These are phyloP conservation scores for Linnemannia zychae DNA, from an alignment of 192 early-diverging fungal genomes.

Conservation along the genomic window DNA sequence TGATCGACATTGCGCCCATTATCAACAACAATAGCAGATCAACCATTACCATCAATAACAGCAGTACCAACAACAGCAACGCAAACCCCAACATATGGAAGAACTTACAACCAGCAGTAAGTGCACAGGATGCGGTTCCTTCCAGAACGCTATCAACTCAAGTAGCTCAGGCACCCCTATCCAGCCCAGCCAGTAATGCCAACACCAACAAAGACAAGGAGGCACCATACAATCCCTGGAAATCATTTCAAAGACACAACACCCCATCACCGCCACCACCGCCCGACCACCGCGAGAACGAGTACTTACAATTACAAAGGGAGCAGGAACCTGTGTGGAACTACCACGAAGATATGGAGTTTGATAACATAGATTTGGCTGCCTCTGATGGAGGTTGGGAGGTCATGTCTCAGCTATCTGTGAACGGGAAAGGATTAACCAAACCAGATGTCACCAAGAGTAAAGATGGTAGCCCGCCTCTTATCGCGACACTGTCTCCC, in stretches of 20 bases:
- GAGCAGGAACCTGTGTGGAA: slow-evolving; percentile 35
- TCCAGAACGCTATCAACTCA: slow-evolving; percentile 6
- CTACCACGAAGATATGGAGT: slow-evolving; percentile 18
- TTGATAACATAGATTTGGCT: slow-evolving; percentile 22
- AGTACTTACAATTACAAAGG: slow-evolving; percentile 3
- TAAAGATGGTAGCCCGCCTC: slow-evolving; percentile 6
- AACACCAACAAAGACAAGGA: not conserved
- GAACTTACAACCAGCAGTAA: slow-evolving; percentile 31
- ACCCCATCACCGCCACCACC: slow-evolving; percentile 13
- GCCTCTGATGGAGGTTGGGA: slow-evolving; percentile 17
- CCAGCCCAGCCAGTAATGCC: not conserved
- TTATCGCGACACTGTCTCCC: slow-evolving; percentile 17
- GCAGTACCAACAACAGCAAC: not conserved
- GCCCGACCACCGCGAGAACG: not conserved
- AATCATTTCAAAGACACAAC: slow-evolving; percentile 5
- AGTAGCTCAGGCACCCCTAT: not conserved
- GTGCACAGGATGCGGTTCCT: slow-evolving; percentile 27
- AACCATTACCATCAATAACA: not conserved
- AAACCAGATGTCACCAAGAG: not conserved
- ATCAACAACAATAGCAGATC: not conserved
- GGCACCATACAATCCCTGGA: slow-evolving; percentile 21
- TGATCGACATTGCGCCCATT: not conserved
- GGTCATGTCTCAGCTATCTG: slow-evolving; percentile 21
- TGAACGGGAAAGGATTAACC: not conserved
- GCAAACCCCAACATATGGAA: slow-evolving; percentile 10